Base-by-base conservation (phyloP, 2,329 filamentous ascomycete species). In the Aspergillus sp. region DNA sequence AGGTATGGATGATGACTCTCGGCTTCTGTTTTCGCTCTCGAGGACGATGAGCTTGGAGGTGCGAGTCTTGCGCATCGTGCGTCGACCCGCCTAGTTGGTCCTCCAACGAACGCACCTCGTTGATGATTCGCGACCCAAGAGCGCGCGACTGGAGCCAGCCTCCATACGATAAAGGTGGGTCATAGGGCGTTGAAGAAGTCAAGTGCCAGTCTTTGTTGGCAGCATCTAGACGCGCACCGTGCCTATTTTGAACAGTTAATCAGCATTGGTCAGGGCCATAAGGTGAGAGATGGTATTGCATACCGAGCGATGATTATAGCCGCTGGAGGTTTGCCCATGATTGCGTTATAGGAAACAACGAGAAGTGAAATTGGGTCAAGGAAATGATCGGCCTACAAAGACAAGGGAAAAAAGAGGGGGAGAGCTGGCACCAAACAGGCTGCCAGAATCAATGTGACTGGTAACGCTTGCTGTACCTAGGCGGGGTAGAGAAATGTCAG, bases 171-270 rank as follows among this genome's bases (percentile, higher is more conserved):
- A 99, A 82, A 50, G 95, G 95, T 64, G 95, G 91, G 65, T 99
- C 93, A 80, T 98, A 99, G 2, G 95, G 95, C 6, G 91, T 93
- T 1, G 93, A 90, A 6, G 95, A 96, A 31, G 90, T 90, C 55
- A 96, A 83, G 74, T 97, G 91, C 95, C 95, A 99, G 74, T 91
- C 86, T 73, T 93, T 92, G 81, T 99, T 93, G 61, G 93, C 92
- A 56, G 91, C 91, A 74, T 99, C 95, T 57, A 99, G 88, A 65
- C 95, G 89, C 67, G 93, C 90, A 70, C 95, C 95, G 75, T 99
- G 95, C 76, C 95, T 88, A 55, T 59, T 46, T 46, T n/a, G 43
- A 47, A 91, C 84, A 46, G 64, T 52, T 45, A 11, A 23, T 53
- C 40, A 35, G 52, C 21, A 4, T n/a, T 9, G 23, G 2, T 19